Evolutionary conservation across 768 basidiomycete genomes (phyloP).

Genomic region (Tricholoma flavovirens): DNA sequence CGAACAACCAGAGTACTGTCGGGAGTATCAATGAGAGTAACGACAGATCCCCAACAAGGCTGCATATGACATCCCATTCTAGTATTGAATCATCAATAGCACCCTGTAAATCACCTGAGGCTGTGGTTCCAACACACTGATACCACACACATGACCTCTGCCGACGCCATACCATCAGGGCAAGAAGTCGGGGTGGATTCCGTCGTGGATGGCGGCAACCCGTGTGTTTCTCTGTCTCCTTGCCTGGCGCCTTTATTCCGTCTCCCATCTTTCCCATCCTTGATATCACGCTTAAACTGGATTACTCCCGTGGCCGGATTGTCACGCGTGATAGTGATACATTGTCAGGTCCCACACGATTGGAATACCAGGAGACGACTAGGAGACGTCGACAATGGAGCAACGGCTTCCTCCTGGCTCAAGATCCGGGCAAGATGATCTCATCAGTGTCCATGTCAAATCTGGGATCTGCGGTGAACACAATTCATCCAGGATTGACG

Average conservation of each 20-base stretch:
- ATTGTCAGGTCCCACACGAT: not conserved
- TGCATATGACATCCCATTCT: not conserved
- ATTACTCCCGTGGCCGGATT: not conserved
- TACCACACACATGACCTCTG: not conserved
- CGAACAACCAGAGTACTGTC: not conserved
- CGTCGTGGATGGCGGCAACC: not conserved
- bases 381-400: not conserved
- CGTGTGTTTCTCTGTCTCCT: not conserved
- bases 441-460: not conserved
- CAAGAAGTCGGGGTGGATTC: not conserved
- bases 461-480: not conserved
- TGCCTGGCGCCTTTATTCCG: not conserved
- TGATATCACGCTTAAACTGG: not conserved
- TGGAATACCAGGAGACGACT: not conserved
- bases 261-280: not conserved
- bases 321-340: not conserved
- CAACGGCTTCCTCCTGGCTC: not conserved
- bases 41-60: not conserved
- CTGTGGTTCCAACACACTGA: not conserved
- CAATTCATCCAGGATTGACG: not conserved
- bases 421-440: not conserved
- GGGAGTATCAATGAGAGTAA: not conserved
- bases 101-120: not conserved
- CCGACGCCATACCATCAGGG: not conserved
- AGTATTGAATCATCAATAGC: not conserved